These are phyloP conservation scores for Amyloporia xantha DNA, from an alignment of 768 basidiomycete species.

Conservation along the genomic window DNA sequence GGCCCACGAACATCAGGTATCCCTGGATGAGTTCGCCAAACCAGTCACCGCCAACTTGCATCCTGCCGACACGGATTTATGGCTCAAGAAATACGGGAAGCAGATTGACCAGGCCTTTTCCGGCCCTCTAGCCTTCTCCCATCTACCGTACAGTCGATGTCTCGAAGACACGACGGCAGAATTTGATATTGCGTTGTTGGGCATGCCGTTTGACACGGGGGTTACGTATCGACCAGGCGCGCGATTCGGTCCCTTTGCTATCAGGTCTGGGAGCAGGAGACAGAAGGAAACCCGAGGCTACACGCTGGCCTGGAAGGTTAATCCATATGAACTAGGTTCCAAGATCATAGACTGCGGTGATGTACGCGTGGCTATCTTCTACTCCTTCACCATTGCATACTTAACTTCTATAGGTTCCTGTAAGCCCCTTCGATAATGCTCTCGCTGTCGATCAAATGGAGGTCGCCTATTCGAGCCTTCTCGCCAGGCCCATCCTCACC, in stretches of 20 bases:
- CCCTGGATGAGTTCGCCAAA: constrained; percentile 1
- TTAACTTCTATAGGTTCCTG: constrained; percentile 47
- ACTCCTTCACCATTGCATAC: neutral
- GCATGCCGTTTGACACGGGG: constrained; percentile 74
- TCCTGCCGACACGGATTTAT: constrained; percentile 29
- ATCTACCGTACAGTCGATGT: constrained; percentile 68
- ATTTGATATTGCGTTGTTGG: constrained; percentile 77
- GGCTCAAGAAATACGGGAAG: constrained; percentile 68
- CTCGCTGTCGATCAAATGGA: constrained; percentile 84
- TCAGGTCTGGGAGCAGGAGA: constrained; percentile 71
- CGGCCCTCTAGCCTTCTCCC: constrained; percentile 79
- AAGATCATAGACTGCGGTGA: constrained; percentile 82
- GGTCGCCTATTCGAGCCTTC: constrained; percentile 72
- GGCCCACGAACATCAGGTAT: constrained; percentile 3
- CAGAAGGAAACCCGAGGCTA: constrained; percentile 57
- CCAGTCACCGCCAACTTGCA: neutral
- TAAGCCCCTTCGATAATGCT: constrained; percentile 75
- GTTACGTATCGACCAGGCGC: constrained; percentile 54
- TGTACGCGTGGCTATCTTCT: constrained; percentile 32
- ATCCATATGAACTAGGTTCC: constrained; percentile 52
- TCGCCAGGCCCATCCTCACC: constrained; percentile 45
- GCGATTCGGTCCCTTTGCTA: constrained; percentile 82
- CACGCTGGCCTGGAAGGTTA: constrained; percentile 63
- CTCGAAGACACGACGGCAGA: constrained; percentile 45
- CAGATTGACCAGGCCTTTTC: constrained; percentile 72